phyloP scores from a whole-genome alignment of 202 grass and related monocot species.

The Hordeum pubiflorum region DNA sequence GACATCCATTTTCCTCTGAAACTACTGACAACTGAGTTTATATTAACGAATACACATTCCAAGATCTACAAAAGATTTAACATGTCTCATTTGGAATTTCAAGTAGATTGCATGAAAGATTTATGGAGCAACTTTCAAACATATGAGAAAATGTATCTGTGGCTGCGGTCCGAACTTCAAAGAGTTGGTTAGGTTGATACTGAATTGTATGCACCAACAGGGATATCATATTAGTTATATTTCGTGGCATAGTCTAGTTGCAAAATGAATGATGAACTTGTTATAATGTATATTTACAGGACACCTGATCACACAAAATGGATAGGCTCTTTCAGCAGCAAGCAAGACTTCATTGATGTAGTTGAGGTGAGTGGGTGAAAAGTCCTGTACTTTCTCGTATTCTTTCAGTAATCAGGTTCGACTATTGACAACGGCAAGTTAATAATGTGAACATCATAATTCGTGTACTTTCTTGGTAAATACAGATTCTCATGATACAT shows the following conservation, averaged over 20 bases:
- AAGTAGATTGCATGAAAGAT: not conserved
- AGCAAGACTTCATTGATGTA: constrained; percentile 49
- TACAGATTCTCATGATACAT: not conserved
- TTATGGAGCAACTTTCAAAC: not conserved
- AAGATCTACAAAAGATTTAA: not conserved
- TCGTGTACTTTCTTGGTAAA: not conserved
- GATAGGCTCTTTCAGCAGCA: constrained; percentile 73
- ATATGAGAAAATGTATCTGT: not conserved
- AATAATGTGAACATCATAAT: not conserved
- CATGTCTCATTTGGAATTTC: not conserved
- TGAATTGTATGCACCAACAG: not conserved
- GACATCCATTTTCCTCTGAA: not conserved
- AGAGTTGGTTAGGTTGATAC: not conserved
- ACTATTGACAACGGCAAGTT: not conserved
- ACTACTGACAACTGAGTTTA: not conserved
- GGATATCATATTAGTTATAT: not conserved
- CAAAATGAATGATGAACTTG: not conserved
- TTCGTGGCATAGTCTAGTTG: not conserved
- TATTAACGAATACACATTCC: not conserved
- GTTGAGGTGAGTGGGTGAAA: constrained; percentile 50
- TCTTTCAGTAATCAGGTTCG: not conserved
- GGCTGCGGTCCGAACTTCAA: not conserved
- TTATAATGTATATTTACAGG: constrained; percentile 29
- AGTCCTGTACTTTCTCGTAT: not conserved
- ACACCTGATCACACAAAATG: constrained; percentile 98